These are phyloP conservation scores for Suaeda aralocaspica DNA, from an alignment of 148 eudicot species.

Conservation along the genomic window DNA sequence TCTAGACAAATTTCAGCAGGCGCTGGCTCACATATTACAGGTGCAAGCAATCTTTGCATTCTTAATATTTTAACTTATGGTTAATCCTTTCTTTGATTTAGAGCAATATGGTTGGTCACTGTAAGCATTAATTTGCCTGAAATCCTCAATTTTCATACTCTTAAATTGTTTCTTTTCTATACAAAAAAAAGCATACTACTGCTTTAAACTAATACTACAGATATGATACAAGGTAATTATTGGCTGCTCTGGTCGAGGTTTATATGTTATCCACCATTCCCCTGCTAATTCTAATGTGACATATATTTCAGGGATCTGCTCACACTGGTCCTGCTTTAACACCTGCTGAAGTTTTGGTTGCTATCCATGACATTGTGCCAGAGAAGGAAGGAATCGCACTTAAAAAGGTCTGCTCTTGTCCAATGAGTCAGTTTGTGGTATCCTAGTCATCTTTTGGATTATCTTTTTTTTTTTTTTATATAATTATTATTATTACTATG, in stretches of 20 bases:
- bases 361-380: slow-evolving; percentile 90
- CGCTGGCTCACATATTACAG: slow-evolving; percentile 91
- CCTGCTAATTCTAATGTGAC: slow-evolving; percentile 1
- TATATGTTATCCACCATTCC: not conserved
- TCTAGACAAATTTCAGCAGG: slow-evolving; percentile 80
- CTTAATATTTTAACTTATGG: not conserved
- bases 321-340: slow-evolving; percentile 95
- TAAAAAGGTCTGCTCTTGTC: slow-evolving; percentile 56
- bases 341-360: slow-evolving; percentile 96
- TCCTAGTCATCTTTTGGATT: not conserved
- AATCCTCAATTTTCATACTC: not conserved
- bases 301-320: slow-evolving; percentile 75
- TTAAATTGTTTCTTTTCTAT: not conserved
- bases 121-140: not conserved
- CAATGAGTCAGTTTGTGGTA: not conserved
- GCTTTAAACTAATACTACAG: not conserved
- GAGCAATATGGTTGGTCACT: not conserved
- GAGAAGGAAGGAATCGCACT: slow-evolving; percentile 84
- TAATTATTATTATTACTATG: not conserved
- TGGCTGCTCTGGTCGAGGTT: slow-evolving; percentile 1
- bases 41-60: slow-evolving; percentile 27
- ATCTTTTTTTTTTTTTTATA: too few relatives aligned
- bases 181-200: not conserved
- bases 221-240: not conserved
- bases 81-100: not conserved